Evolutionary conservation across 768 basidiomycete genomes (phyloP), one percentile per base, ranked within the genome.

Genomic region (Pisolithus albus): DNA sequence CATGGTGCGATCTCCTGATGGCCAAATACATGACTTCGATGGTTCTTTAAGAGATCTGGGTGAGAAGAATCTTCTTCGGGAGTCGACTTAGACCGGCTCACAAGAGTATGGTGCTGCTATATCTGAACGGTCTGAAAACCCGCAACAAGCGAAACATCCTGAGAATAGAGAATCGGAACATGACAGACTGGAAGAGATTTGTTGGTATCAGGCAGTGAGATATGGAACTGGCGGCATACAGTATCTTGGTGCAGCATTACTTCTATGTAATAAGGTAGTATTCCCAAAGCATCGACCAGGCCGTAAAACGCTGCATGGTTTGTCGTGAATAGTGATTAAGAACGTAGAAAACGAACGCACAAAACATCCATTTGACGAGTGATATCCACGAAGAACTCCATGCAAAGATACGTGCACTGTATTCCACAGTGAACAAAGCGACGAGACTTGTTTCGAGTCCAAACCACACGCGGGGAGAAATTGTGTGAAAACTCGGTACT

Each of bases 1-100:
- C 92, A 59, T 94, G 88, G 56, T 90, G 86, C 0, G 89, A 92
- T 53, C 90, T 76, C 46, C 86, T 78, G 34, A 93, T 84, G 28
- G 90, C 84, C 28, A 95, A 77, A 64, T 87, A 92, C 92, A 95
- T 96, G 59, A 91, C 89, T 72, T 92, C 88, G 46, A 91, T 91
- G 0, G 89, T 91, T 43, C 88, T 89, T 54, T 36, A 26, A 23
- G 44, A 40, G 18, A 8, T 13, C 4, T 18, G 1, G 23, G 51
- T 64, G 21, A 54, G 52, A 48, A 18, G 38, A 1, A 28, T 9
- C 4, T 15, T 37, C 7, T 16, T 38, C 46, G 18, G 36, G 24
- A 18, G 7, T 13, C 6, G 18, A 40, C 4, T 30, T 7, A 5
- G 24, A 32, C 8, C 15, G 44, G 75, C 88, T 51, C 65, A 90